Evolutionary conservation across 805 yeast species (phyloP), one percentile per base, ranked within the genome.

Genomic region (Debaryomyces tyrocola): DNA sequence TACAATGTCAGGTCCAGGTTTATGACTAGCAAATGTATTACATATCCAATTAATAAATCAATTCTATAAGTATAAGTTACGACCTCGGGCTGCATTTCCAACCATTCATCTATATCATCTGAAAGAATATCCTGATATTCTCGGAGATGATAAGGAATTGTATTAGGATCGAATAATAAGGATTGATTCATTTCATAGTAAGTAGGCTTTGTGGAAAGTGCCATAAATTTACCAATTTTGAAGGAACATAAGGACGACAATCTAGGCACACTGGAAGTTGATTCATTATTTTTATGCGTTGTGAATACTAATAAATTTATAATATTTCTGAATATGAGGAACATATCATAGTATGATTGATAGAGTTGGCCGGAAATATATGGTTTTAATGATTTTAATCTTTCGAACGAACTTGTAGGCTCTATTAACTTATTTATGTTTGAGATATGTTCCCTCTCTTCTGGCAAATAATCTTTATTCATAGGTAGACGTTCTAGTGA

Each of bases 21-120:
- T 45, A 70, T 52, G n/a, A 63, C 63, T 5, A 70, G 41, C 17
- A 71, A 45, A 38, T 69, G 72, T 4, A 67, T 37, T 11, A 71
- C 41, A 47, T 72, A 72, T 1, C 75, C 75, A 2, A 63, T 34
- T 11, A 70, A 45, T 8, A 70, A 47, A 20, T 61, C 64, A 14
- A 42, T 37, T 20, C 63, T 56, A 47, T 67, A 57, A 0, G 45
- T 18, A 6, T 41, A 38, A n/a, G 56, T 53, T 8, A 68, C 48
- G 9, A 55, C 28, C 10, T 38, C 33, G 1, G 74, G 74, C 31
- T 68, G 70, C 51, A 66, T 52, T 27, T 52, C 60, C 8, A 72
- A 57, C 75, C 75, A 71, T 10, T 51, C 55, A 44, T 69, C 74
- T 2, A 71, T 62, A 41, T 69, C 74, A 36, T 67, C 67, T 9